phyloP scores from a whole-genome alignment of 1,284 basidiomycete species.

The Flammula alnicola region DNA sequence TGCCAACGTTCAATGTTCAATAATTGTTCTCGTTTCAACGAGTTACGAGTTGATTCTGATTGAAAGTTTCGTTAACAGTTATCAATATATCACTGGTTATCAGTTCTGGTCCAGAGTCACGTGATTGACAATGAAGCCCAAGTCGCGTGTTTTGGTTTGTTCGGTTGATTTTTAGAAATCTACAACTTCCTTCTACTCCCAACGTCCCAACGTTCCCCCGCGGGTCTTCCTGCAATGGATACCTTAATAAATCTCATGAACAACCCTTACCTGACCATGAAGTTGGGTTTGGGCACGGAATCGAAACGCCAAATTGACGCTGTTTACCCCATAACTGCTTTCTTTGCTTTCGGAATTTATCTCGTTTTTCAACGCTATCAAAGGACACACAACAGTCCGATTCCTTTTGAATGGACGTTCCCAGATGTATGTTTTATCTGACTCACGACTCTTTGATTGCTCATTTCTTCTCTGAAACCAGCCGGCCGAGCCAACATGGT shows the following conservation, averaged over 20 bases:
- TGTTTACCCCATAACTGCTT: slow-evolving; percentile 60
- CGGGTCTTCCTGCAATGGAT: slow-evolving; percentile 37
- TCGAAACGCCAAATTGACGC: slow-evolving; percentile 56
- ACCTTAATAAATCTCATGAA: slow-evolving; percentile 53
- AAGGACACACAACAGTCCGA: slow-evolving; percentile 70
- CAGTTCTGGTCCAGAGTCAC: too few species aligned
- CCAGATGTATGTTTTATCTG: slow-evolving; percentile 56
- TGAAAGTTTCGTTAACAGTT: too few species aligned
- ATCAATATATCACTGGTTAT: too few species aligned
- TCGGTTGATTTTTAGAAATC: slow-evolving; percentile 13
- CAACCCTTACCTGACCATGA: slow-evolving; percentile 53
- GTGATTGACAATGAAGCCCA: too few species aligned
- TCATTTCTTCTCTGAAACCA: slow-evolving; percentile 10
- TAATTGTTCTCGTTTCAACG: too few species aligned
- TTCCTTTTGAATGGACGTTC: slow-evolving; percentile 60
- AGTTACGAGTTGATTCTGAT: too few species aligned
- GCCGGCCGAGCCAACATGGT: slow-evolving; percentile 62
- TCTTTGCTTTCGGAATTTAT: slow-evolving; percentile 77
- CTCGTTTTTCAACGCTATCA: slow-evolving; percentile 76
- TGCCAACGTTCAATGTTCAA: too few species aligned
- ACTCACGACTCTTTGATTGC: not conserved
- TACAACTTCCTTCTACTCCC: slow-evolving; percentile 8
- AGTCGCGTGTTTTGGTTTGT: slow-evolving; percentile 27
- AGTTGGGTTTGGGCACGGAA: slow-evolving; percentile 49
- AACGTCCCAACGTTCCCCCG: slow-evolving; percentile 15